Evolutionary conservation across 805 yeast species (phyloP), one percentile per base, ranked within the genome.

Genomic region (Komagataella pastoris): DNA sequence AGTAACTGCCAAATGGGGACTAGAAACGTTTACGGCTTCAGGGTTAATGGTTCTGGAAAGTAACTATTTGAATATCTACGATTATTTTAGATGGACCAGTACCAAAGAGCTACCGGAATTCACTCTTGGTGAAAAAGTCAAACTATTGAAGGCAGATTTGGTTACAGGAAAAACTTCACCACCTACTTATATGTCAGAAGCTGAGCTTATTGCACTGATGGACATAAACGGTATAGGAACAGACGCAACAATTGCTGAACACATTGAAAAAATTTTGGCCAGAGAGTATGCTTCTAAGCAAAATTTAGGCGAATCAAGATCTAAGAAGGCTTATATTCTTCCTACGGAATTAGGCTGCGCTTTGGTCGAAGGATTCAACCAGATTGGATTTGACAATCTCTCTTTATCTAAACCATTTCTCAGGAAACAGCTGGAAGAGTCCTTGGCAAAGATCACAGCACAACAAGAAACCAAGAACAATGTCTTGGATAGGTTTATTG

Each of bases 161-260:
- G 75, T 76, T 50, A 79, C 78, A 17, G 97, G 98, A 0, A 75
- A 75, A 52, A 93, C 99, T 0, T 61, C 83, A 0, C 81, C 97
- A 0, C 99, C 99, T 0, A 66, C 69, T 24, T 84, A 81, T 51
- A 75, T 93, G 73, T 91, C 98, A 0, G 99, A 93, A 64, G 75
- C 96, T 0, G 99, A 91, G 61, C 72, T 93, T 19, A 88, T 93
- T 66, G 83, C 88, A 7, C 69, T 93, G 48, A 93, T 93, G 99
- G 98, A 95, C 69, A 86, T 81, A 8, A 93, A 93, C 65, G 98
- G 98, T 0, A 93, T 93, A 47, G 99, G 99, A 2, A 93, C 99
- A 0, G 99, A 93, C 70, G 99, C 99, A 0, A 93, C 99, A 0
- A 95, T 93, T 66, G 99, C 98, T 0, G 99, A 93, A 47, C 99